A percentile compares a stretch with the other conserved stretches of the same genome.
Conservation (phyloP, 108 stramenopile species). For the Conticribra weissflogii region DNA sequence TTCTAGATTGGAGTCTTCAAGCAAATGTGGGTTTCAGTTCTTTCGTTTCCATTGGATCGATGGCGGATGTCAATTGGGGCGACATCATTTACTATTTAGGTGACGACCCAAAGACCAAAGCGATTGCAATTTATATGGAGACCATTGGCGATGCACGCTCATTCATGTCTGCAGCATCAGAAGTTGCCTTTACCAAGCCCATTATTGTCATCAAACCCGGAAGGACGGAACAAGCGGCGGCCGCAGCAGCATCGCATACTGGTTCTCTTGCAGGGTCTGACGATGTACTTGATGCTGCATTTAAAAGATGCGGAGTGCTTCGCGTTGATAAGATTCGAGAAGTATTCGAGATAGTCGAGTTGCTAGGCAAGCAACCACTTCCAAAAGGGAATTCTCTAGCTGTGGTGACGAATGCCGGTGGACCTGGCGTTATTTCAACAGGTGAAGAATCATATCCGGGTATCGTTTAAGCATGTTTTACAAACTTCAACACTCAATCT, state of each 20-base stretch:
- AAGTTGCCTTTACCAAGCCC: slow-evolving; percentile 45
- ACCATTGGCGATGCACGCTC: slow-evolving; percentile 39
- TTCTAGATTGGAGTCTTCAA: slow-evolving; percentile 38
- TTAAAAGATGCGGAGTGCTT: slow-evolving; percentile 41
- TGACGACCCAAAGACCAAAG: slow-evolving; percentile 45
- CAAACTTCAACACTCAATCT: no score
- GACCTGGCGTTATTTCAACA: slow-evolving; percentile 26
- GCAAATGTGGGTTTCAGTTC: slow-evolving; percentile 45
- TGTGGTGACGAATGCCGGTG: slow-evolving; percentile 50
- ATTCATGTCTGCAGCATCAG: slow-evolving; percentile 48
- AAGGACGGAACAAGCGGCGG: slow-evolving; percentile 28
- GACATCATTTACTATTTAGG: slow-evolving; percentile 44
- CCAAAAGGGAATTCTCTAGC: slow-evolving; percentile 40
- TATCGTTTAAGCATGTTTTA: no score
- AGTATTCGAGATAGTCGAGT: slow-evolving; percentile 46
- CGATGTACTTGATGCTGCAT: slow-evolving; percentile 46
- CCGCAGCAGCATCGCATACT: slow-evolving; percentile 40
- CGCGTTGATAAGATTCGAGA: slow-evolving; percentile 44
- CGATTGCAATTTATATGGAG: slow-evolving; percentile 51
- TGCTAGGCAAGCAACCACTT: slow-evolving; percentile 42
- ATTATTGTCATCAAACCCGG: slow-evolving; percentile 49
- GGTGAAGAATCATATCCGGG: no score
- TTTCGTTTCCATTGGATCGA: slow-evolving; percentile 34
- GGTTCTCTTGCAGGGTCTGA: slow-evolving; percentile 40
- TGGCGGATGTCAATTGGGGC: slow-evolving; percentile 44